phyloP scores from a whole-genome alignment of 371 early-diverging fungal species.

The Mucor circinelloides region DNA sequence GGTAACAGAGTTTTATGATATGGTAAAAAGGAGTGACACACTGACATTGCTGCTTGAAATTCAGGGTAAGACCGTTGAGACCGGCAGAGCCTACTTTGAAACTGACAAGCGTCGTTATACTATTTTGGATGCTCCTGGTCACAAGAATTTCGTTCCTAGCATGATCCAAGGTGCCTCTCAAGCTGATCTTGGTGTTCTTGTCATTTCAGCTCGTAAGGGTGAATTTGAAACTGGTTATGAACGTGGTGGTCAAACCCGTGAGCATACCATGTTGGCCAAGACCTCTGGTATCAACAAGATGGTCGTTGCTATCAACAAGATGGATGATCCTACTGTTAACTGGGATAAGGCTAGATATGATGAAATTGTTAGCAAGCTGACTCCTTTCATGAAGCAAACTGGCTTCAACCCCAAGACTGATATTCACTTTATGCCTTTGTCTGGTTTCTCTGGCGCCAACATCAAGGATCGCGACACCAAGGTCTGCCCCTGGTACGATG shows the following conservation, averaged over 20 bases:
- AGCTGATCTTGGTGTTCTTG: conserved; percentile 95
- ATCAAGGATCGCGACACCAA: conserved; percentile 78
- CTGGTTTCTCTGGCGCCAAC: conserved; percentile 96
- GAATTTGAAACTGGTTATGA: conserved; percentile 99
- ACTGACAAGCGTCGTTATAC: conserved; percentile 94
- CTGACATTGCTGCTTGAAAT: background rate
- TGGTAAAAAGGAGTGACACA: background rate
- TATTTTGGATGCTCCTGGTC: conserved; percentile 99
- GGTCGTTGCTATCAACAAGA: conserved; percentile 96
- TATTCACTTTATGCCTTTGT: conserved; percentile 88
- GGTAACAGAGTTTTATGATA: conserved; percentile 36
- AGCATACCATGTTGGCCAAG: conserved; percentile 97
- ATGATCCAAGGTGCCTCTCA: conserved; percentile 99
- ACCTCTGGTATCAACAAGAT: conserved; percentile 94
- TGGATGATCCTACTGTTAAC: conserved; percentile 96
- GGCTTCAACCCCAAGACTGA: conserved; percentile 93
- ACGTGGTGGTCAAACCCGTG: conserved; percentile 99
- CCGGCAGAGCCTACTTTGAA: conserved; percentile 97
- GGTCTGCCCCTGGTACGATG: conserved; percentile 82
- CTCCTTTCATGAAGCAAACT: conserved; percentile 90
- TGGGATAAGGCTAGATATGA: conserved; percentile 94
- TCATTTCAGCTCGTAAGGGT: conserved; percentile 98
- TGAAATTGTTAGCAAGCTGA: conserved; percentile 81
- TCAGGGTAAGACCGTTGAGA: conserved; percentile 96
- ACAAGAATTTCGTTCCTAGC: conserved; percentile 99